Conservation (phyloP, 73 alveolate genomes). For the Paraurostyla sp. region DNA sequence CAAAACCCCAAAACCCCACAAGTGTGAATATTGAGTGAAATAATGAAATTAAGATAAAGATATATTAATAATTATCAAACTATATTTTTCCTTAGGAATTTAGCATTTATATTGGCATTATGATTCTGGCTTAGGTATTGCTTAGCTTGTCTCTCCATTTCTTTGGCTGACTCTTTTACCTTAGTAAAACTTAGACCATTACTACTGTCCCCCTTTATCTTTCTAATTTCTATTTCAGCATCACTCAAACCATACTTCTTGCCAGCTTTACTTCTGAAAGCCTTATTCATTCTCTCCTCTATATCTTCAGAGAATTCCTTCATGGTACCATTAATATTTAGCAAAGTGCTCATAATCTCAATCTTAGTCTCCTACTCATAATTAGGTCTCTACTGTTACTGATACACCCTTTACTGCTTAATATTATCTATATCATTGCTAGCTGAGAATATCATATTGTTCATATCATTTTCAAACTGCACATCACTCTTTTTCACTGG, state of each 20-base stretch:
- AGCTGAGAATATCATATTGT: constrained; percentile 47
- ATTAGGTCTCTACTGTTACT: constrained; percentile 10
- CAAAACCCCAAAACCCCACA: constrained; percentile 42
- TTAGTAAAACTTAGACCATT: neutral
- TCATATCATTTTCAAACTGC: neutral
- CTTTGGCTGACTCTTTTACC: constrained; percentile 13
- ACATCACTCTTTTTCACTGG: neutral
- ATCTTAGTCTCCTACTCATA: constrained; percentile 55
- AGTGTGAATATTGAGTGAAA: neutral
- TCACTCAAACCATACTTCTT: constrained; percentile 48
- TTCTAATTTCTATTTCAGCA: constrained; percentile 10
- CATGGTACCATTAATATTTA: constrained; percentile 61
- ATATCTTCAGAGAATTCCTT: constrained; percentile 63
- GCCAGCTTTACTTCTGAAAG: constrained; percentile 55
- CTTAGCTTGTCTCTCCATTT: constrained; percentile 24
- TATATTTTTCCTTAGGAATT: constrained; percentile 26
- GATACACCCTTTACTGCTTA: neutral
- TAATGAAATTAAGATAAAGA: no score
- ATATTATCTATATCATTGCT: neutral
- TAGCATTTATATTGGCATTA: constrained; percentile 1
- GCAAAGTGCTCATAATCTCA: constrained; percentile 27
- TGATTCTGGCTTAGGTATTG: neutral
- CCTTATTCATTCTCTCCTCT: constrained; percentile 39
- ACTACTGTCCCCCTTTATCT: neutral
- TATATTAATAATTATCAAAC: neutral